phyloP scores from a whole-genome alignment of 1,139 yeast genomes.

The Hyphopichia buzzinii region DNA sequence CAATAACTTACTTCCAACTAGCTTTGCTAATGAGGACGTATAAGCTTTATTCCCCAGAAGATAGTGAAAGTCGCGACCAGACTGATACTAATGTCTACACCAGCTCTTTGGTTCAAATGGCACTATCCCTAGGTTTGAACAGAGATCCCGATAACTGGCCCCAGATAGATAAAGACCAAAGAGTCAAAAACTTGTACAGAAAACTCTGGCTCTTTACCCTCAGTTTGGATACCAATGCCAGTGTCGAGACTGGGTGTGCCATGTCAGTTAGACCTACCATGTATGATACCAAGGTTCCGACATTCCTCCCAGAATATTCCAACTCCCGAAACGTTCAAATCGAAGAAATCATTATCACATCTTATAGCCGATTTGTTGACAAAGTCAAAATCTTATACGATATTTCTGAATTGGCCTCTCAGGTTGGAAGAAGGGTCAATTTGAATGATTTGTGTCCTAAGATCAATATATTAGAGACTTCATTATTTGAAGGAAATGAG shows the following conservation, averaged over 20 bases:
- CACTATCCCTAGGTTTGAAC: conserved; percentile 45
- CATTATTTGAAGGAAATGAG: conserved; percentile 13
- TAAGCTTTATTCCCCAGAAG: conserved; percentile 46
- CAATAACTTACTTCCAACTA: conserved; percentile 50
- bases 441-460: conserved; percentile 17
- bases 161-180: conserved; percentile 8
- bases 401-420: conserved; percentile 16
- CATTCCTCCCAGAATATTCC: background rate
- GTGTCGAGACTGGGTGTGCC: conserved; percentile 29
- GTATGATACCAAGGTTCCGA: conserved; percentile 31
- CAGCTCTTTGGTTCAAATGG: conserved; percentile 41
- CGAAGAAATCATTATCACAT: conserved; percentile 18
- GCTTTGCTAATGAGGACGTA: conserved; percentile 37
- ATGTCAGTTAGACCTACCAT: conserved; percentile 15
- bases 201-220: conserved; percentile 27
- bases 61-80: conserved; percentile 38
- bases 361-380: conserved; percentile 16
- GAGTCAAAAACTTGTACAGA: conserved; percentile 16
- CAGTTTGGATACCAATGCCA: conserved; percentile 23
- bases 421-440: conserved; percentile 18
- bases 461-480: conserved; percentile 16
- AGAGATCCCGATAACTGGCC: conserved; percentile 36
- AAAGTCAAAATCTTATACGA: conserved; percentile 18
- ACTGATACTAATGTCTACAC: conserved; percentile 16
- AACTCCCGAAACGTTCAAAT: conserved; percentile 23